Conservation (phyloP, 2,329 filamentous ascomycete genomes). For the Colletotrichum zoysiae region DNA sequence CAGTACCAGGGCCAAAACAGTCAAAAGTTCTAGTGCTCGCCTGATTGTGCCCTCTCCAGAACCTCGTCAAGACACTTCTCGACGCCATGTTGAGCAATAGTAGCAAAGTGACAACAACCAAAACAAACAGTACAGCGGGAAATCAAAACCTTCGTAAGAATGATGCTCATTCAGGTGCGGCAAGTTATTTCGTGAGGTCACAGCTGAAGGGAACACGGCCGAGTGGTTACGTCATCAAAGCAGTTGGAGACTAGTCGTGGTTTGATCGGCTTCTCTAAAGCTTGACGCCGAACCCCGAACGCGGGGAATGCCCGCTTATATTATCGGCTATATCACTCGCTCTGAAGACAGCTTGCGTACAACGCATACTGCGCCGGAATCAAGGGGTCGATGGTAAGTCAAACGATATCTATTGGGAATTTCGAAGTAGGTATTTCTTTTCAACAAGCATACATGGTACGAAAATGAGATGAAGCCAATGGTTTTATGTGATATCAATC, state of each 20-base stretch:
- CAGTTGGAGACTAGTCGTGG: neutral
- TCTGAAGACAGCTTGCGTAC: neutral
- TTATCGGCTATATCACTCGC: constrained; percentile 8
- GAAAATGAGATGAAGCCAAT: neutral
- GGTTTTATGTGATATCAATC: neutral
- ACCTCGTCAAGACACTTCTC: neutral
- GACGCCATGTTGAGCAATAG: neutral
- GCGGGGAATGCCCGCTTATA: constrained; percentile 7
- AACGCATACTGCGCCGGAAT: neutral
- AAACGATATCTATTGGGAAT: neutral
- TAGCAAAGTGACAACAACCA: neutral
- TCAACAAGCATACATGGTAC: neutral
- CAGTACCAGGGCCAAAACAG: neutral
- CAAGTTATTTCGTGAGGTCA: too few species aligned
- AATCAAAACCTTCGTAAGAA: neutral
- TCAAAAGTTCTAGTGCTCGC: neutral
- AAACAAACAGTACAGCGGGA: too few species aligned
- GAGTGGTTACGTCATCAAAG: constrained; percentile 11
- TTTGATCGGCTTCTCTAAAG: neutral
- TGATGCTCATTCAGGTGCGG: neutral
- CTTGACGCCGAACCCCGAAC: neutral
- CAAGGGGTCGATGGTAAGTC: neutral
- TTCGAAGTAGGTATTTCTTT: neutral
- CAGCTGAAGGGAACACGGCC: neutral
- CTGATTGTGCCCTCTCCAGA: neutral